These are phyloP conservation scores for Daldinia eschscholtzii DNA, from an alignment of 2,329 filamentous ascomycete genomes.

Conservation along the genomic window DNA sequence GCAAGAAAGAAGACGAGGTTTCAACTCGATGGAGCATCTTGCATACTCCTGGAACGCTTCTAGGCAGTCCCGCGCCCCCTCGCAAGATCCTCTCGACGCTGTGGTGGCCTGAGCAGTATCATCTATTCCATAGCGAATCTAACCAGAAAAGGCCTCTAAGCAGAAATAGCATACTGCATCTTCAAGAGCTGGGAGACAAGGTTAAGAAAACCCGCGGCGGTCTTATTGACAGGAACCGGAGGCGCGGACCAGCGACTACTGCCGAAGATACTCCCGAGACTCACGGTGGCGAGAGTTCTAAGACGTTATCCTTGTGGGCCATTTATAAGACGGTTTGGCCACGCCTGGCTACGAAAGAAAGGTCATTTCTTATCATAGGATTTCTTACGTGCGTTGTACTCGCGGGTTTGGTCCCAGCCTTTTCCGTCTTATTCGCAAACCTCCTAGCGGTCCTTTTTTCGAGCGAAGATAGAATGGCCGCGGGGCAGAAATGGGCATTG, in stretches of 20 bases:
- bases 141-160: conserved; percentile 4
- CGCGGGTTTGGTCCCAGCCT: conserved; percentile 77
- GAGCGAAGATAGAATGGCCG: conserved; percentile 59
- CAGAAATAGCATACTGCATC: conserved; percentile 40
- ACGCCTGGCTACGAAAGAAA: conserved; percentile 64
- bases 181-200: conserved; percentile 43
- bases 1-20: conserved; percentile 10
- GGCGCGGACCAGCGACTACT: background rate
- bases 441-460: conserved; percentile 79
- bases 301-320: conserved; percentile 57
- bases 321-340: conserved; percentile 81
- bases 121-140: background rate
- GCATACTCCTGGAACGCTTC: background rate
- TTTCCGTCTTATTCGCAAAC: conserved; percentile 80
- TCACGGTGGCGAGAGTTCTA: background rate
- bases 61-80: conserved; percentile 8
- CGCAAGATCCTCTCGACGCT: conserved; percentile 17
- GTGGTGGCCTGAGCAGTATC: conserved; percentile 1
- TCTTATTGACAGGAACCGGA: conserved; percentile 12
- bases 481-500: conserved; percentile 75
- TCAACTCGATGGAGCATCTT: too few species aligned
- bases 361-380: conserved; percentile 69
- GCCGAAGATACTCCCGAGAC: background rate
- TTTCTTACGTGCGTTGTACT: conserved; percentile 72
- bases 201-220: conserved; percentile 37